These are phyloP conservation scores for Sporobolomyces pararoseus DNA, from an alignment of 768 basidiomycete genomes.

Conservation along the genomic window DNA sequence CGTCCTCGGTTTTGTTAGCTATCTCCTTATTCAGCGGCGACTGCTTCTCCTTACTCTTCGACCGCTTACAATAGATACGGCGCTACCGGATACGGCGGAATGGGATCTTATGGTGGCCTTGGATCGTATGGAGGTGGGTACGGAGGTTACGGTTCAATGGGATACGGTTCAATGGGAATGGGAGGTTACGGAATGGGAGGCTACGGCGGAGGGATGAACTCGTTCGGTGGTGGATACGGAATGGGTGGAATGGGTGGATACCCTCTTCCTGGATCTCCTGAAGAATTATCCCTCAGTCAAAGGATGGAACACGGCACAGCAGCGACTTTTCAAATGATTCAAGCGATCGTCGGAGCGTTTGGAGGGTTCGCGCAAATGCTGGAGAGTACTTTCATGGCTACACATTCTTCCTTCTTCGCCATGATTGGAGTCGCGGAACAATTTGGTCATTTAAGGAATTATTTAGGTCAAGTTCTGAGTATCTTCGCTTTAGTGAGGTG, in stretches of 20 bases:
- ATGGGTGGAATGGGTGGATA: slow-evolving; percentile 50
- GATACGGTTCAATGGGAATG: slow-evolving; percentile 42
- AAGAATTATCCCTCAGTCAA: slow-evolving; percentile 64
- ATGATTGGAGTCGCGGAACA: slow-evolving; percentile 97
- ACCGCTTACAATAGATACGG: slow-evolving; percentile 47
- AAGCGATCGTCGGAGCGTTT: slow-evolving; percentile 93
- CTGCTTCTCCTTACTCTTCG: slow-evolving; percentile 13
- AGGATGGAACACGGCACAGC: slow-evolving; percentile 84
- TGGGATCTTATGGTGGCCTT: slow-evolving; percentile 49
- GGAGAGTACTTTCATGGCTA: slow-evolving; percentile 91
- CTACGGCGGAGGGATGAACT: slow-evolving; percentile 48
- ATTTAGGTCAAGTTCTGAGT: slow-evolving; percentile 86
- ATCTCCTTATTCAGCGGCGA: not conserved
- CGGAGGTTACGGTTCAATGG: slow-evolving; percentile 12
- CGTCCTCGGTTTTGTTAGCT: not conserved
- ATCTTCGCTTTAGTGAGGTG: slow-evolving; percentile 84
- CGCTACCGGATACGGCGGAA: slow-evolving; percentile 34
- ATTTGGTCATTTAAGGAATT: slow-evolving; percentile 82
- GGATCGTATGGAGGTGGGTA: slow-evolving; percentile 52
- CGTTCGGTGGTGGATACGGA: slow-evolving; percentile 51
- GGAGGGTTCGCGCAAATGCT: slow-evolving; percentile 93
- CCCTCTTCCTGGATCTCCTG: slow-evolving; percentile 31
- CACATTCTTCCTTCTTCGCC: slow-evolving; percentile 48
- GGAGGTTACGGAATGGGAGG: slow-evolving; percentile 46
- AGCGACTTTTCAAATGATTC: slow-evolving; percentile 85